Evolutionary conservation across 106 monocot genomes (phyloP).

Genomic region (Posidonia australis): DNA sequence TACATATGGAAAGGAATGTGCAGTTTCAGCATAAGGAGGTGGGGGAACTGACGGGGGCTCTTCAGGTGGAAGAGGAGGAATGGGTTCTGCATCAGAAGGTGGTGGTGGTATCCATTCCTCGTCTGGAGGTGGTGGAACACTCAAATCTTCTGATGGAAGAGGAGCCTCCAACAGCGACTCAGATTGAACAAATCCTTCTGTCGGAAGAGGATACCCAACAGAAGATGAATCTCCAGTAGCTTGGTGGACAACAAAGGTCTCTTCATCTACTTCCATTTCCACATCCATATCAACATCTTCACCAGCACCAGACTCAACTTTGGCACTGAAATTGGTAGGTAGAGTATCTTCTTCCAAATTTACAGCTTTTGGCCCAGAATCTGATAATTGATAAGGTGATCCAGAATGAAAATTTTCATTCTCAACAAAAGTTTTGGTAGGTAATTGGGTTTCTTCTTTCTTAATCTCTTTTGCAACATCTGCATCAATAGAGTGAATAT

Average conservation of each 20-base stretch:
- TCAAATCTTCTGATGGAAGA: slow-evolving; percentile 28
- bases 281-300: slow-evolving; percentile 91
- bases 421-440: slow-evolving; percentile 2
- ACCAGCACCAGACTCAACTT: slow-evolving; percentile 13
- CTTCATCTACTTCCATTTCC: slow-evolving; percentile 99
- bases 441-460: slow-evolving; percentile 6
- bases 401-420: background rate
- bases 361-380: slow-evolving; percentile 8
- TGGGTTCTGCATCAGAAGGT: slow-evolving; percentile 55
- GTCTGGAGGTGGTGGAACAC: slow-evolving; percentile 49
- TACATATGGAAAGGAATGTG: slow-evolving; percentile 24
- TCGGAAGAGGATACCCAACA: slow-evolving; percentile 1
- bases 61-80: slow-evolving; percentile 76
- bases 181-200: slow-evolving; percentile 7
- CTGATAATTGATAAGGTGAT: slow-evolving; percentile 4
- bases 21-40: slow-evolving; percentile 14
- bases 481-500: background rate
- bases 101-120: slow-evolving; percentile 93
- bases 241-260: slow-evolving; percentile 13
- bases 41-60: slow-evolving; percentile 24
- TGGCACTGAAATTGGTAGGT: slow-evolving; percentile 1
- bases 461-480: slow-evolving; percentile 2
- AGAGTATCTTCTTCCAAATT: background rate
- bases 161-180: slow-evolving; percentile 8
- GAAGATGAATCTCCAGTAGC: background rate